Base-by-base conservation (phyloP, 1,139 yeast genomes). In the Taphrina pruni region DNA sequence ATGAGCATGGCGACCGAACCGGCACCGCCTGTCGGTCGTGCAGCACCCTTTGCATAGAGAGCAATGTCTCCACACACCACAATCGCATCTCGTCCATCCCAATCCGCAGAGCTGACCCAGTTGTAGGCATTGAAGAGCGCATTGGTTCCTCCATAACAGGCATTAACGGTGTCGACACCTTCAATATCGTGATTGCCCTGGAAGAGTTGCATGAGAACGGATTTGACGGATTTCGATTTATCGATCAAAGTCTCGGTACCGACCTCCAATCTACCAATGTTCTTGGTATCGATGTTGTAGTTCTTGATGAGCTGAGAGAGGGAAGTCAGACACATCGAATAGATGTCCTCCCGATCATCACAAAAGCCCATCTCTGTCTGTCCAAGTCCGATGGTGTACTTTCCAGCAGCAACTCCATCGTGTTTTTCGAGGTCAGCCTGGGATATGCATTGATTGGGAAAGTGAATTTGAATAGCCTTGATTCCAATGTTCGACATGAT, bases 21-120 rank as follows among this genome's bases (percentile, higher is more conserved):
- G 71, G 96, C 98, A 81, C 99, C 99, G 79, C 99, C 99, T 71
- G 99, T 94, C 76, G 99, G 99, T 84, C 99, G 88, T 70, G 99
- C 99, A 65, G 96, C 89, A 79, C 99, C 99, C 82, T 93, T 86
- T 75, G 94, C 92, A 81, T 95, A 95, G 75, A 95, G 89, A 78
- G 99, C 99, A 79, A 95, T 94, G 80, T 95, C 99, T 80, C 97
- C 98, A 77, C 95, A 88, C 54, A 93, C 97, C 70, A 93, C 99
- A 76, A 94, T 87, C 71, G 99, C 99, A 77, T 94, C 93, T 81
- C 99, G 87, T 73, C 99, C 99, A 78, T 95, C 99, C 99, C 99
- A 95, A 61, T 94, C 85, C 46, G 93, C 87, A 45, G 97, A 91
- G 81, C 94, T 97, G 75, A 95, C 81, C 99, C 99, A 95, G 85